Evolutionary conservation across 2,329 filamentous ascomycete genomes (phyloP), one percentile per base, ranked within the genome.

Genomic region (Monilinia fructicola): DNA sequence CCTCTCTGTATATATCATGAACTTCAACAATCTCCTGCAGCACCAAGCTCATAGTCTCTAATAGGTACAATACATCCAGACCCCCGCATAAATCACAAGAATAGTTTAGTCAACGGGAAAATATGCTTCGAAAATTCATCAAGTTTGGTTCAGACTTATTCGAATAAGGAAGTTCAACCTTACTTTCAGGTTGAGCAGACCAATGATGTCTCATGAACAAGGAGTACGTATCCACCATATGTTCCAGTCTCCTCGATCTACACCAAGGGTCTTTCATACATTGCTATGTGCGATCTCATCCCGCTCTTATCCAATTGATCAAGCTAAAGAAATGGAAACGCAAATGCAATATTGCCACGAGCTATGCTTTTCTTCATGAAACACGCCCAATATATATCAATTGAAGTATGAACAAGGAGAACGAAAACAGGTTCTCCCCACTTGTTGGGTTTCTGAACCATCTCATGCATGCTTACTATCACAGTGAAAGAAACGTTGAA

Each of bases 401-500:
- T 65, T 35, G 50, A 38, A 54, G 35, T 65, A 53, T 52, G 54
- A 65, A 50, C 31, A 59, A 65, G 42, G 26, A 18, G 54, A 59
- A 65, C 18, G 46, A 55, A 50, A 35, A 64, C 38, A 38, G 44
- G 14, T 48, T 35, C 42, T 59, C 28, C 42, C 28, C 40, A 59
- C 63, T 65, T 59, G 54, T 58, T 56, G 53, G 31, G 53, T 35
- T 40, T 26, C 56, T 60, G 31, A 60, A 46, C 54, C 35, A 56
- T 53, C 54, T 14, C 18, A 66, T 66, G 64, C 64, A 63, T 66
- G 64, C 56, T 66, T 40, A 63, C 42, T 23, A 55, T 21, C 58
- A 62, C 50, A 11, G 38, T 53, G 55, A 23, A 46, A 44, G 44
- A 52, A 65, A 40, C 44, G 58, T 54, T 63, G 64, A 54, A 54